Conservation (phyloP, 768 basidiomycete genomes). For the Rhodotorula toruloides region DNA sequence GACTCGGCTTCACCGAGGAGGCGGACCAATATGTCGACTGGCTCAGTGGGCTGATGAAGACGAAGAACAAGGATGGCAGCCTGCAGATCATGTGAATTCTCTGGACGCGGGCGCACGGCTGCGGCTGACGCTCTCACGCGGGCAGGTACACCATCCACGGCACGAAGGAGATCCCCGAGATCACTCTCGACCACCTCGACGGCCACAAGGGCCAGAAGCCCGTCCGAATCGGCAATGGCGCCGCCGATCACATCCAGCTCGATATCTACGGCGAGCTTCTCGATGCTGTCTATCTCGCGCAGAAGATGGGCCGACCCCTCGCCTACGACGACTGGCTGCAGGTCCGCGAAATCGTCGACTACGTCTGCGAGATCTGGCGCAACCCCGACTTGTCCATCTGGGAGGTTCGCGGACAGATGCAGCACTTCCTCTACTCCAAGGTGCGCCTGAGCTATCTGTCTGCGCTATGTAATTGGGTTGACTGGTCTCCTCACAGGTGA, state of each 20-base stretch:
- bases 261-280: conserved; percentile 84
- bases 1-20: conserved; percentile 89
- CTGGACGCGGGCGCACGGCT: too few relatives aligned
- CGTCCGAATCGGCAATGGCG: conserved; percentile 80
- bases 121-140: conserved; percentile 38
- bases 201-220: conserved; percentile 51
- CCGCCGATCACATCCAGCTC: conserved; percentile 85
- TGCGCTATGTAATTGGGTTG: conserved; percentile 10
- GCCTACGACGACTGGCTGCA: conserved; percentile 46
- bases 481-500: too few relatives aligned
- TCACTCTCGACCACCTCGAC: conserved; percentile 74
- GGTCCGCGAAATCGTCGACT: conserved; percentile 49
- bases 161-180: conserved; percentile 65
- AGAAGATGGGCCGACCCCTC: conserved; percentile 58
- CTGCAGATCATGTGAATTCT: conserved; percentile 80
- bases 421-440: conserved; percentile 38
- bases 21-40: conserved; percentile 55
- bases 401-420: conserved; percentile 63
- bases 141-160: conserved; percentile 68
- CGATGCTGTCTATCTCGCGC: conserved; percentile 94
- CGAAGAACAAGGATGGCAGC: conserved; percentile 64
- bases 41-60: conserved; percentile 27
- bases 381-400: conserved; percentile 85
- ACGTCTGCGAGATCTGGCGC: conserved; percentile 58
- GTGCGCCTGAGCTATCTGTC: conserved; percentile 55